These are phyloP conservation scores for Alectoria sarmentosa DNA, from an alignment of 495 filamentous ascomycete species.

Conservation along the genomic window DNA sequence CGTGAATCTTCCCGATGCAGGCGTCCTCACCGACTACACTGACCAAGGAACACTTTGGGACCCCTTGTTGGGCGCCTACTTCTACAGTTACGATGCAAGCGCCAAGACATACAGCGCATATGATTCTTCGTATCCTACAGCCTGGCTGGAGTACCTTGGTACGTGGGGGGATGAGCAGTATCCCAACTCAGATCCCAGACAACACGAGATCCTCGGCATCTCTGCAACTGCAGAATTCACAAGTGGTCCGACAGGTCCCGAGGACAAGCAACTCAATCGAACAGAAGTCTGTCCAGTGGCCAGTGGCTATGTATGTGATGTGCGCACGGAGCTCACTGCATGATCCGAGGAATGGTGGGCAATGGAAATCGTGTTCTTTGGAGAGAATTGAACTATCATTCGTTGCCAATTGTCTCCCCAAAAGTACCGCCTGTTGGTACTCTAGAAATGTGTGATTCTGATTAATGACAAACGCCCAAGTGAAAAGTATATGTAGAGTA, in stretches of 20 bases:
- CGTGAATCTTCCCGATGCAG: conserved; percentile 52
- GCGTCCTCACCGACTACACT: conserved; percentile 56
- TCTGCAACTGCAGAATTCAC: conserved; percentile 38
- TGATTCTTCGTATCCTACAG: conserved; percentile 35
- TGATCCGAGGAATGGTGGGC: too few species aligned
- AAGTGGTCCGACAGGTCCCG: conserved; percentile 49
- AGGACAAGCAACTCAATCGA: conserved; percentile 45
- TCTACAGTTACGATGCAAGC: conserved; percentile 40
- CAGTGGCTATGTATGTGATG: conserved; percentile 18
- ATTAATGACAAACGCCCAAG: too few species aligned
- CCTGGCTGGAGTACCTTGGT: conserved; percentile 48
- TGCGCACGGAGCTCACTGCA: conserved; percentile 19
- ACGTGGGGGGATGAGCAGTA: conserved; percentile 54
- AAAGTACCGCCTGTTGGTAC: too few species aligned
- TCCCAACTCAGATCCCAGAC: conserved; percentile 36
- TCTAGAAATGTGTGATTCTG: too few species aligned
- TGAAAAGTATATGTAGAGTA: too few species aligned
- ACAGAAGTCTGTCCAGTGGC: conserved; percentile 36
- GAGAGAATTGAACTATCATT: not conserved
- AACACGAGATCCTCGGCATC: conserved; percentile 42
- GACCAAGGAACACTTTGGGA: conserved; percentile 51
- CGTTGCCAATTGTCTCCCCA: not conserved
- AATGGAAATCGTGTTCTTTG: too few species aligned
- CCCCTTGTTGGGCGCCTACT: conserved; percentile 43
- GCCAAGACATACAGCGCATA: conserved; percentile 39